Evolutionary conservation across 2,329 filamentous ascomycete species (phyloP).

Genomic region (Aspergillus fumigatiaffinis): DNA sequence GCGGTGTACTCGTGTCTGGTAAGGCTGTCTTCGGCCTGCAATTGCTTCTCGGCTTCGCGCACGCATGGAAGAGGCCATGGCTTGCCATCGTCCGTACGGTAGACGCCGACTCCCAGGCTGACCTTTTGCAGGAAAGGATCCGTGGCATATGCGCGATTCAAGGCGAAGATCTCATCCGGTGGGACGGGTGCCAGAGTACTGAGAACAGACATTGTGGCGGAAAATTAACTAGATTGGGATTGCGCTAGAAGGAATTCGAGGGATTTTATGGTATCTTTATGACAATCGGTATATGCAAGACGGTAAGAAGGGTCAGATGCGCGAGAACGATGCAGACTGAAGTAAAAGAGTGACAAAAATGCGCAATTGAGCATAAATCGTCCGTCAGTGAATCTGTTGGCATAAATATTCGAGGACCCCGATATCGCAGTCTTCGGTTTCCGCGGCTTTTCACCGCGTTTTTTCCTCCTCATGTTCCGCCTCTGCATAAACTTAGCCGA

Average conservation of each 20-base stretch:
- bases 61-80: constrained; percentile 95
- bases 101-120: constrained; percentile 85
- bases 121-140: constrained; percentile 73
- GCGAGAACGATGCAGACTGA: background rate
- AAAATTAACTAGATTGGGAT: background rate
- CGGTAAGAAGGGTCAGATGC: background rate
- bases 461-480: constrained; percentile 5
- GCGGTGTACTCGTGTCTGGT: constrained; percentile 97
- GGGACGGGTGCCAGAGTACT: constrained; percentile 71
- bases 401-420: constrained; percentile 10
- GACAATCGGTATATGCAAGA: background rate
- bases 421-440: constrained; percentile 25
- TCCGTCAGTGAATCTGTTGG: background rate
- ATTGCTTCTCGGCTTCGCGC: constrained; percentile 70
- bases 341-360: background rate
- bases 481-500: constrained; percentile 3
- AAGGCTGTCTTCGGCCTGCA: constrained; percentile 76
- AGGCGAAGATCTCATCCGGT: constrained; percentile 84
- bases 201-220: constrained; percentile 26
- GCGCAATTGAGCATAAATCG: background rate
- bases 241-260: background rate
- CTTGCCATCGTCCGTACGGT: constrained; percentile 87
- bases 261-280: background rate
- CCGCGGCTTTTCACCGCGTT: background rate
- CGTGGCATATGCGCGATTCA: constrained; percentile 77